phyloP scores from a whole-genome alignment of 306 rosid species.

The Prunus mira region DNA sequence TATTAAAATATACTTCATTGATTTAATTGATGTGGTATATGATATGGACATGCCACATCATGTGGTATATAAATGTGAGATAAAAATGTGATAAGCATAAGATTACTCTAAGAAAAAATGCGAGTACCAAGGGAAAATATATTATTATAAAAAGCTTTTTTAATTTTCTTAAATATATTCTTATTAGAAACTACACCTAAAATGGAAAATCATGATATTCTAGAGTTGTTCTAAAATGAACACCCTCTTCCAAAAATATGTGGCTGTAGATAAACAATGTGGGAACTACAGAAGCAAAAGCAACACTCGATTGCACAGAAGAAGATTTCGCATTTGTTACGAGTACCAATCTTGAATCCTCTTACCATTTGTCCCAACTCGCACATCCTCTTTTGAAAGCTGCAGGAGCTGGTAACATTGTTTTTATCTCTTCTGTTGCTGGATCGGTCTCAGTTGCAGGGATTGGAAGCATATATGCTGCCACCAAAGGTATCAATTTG shows the following conservation, averaged over 20 bases:
- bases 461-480: constrained; percentile 12
- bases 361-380: constrained; percentile 39
- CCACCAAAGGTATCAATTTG: constrained; percentile 35
- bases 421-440: constrained; percentile 34
- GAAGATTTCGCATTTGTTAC: constrained; percentile 33
- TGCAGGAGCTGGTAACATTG: constrained; percentile 35
- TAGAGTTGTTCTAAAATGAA: too few species aligned
- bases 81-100: too few species aligned
- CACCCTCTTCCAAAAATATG: neutral
- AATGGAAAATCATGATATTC: too few species aligned
- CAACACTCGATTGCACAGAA: constrained; percentile 20
- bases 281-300: neutral
- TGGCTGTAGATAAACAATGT: constrained; percentile 42
- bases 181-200: too few species aligned
- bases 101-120: too few species aligned
- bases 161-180: too few species aligned
- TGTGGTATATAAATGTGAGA: too few species aligned
- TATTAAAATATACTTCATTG: too few species aligned
- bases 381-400: constrained; percentile 48
- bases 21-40: too few species aligned
- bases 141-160: too few species aligned
- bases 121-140: too few species aligned
- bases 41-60: too few species aligned
- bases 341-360: constrained; percentile 39
- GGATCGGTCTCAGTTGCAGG: constrained; percentile 8